Evolutionary conservation across 306 rosid genomes (phyloP), one percentile per base, ranked within the genome.

Genomic region (Cucumis cinereus): DNA sequence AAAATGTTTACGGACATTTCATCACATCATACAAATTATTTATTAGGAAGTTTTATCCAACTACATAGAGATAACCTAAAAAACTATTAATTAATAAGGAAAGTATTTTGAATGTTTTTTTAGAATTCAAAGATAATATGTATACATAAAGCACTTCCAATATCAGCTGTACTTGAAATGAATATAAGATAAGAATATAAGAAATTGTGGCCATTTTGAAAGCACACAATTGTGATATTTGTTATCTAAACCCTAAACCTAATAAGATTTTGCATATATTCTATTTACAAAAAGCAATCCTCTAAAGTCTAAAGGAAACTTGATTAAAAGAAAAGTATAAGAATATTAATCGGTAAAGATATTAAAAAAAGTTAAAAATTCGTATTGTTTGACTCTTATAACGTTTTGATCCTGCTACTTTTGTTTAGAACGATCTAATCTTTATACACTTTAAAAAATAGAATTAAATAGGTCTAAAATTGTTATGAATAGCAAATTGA

Each of bases 261-360:
- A 64, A 64, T n/a, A 64, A 64, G 72, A 66, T 66, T 66, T 66
- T 40, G 73, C 73, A 66, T 66, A 66, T 66, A 66, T 66, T 66
- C 73, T 66, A 20, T 66, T 66, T 16, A 5, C 17, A 66, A 40
- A 66, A 66, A 66, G 73, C 26, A 66, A 38, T 10, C 17, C 52
- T 66, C 73, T 20, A 66, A 66, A 66, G 73, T 61, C 69, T 61
- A 61, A 61, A 61, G 43, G 43, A 30, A 14, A 61, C 69, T 61
- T 61, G 68, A 61, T 61, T 61, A 30, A 30, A 61, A 61, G 33
- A 33, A 61, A 61, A 41, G 69, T 33, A 1, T 30, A 13, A 61
- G 69, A 61, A 61, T 66, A 66, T 40, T 10, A 30, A 66, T n/a
- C 17, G 40, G 12, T 11, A 12, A 66, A 66, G 52, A 11, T 66